Percentiles rank a stretch among this genome's conserved stretches.
phyloP scores from a whole-genome alignment of 1,284 basidiomycete genomes.

The Tremellales sp. region DNA sequence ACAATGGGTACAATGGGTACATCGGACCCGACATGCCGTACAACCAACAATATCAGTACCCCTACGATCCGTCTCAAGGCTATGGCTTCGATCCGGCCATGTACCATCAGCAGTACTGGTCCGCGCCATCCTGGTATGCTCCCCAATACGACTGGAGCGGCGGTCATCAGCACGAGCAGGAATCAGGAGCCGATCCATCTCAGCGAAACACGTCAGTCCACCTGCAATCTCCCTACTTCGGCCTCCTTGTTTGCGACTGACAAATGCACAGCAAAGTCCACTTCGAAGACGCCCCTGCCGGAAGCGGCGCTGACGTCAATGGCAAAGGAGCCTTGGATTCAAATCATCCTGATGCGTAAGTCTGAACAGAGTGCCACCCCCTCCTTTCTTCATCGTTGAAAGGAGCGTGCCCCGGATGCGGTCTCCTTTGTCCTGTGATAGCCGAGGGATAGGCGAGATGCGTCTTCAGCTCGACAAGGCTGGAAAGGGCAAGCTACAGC shows the following conservation, averaged over 20 bases:
- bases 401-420: not conserved
- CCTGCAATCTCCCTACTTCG: no score
- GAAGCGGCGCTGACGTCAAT: not conserved
- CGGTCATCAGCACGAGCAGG: not conserved
- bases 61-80: not conserved
- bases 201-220: not conserved
- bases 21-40: no score
- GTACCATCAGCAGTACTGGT: not conserved
- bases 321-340: not conserved
- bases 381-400: not conserved
- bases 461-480: no score
- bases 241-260: not conserved
- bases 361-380: no score
- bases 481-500: no score
- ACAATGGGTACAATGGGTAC: no score
- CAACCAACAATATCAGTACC: not conserved
- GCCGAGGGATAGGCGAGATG: no score
- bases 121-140: not conserved
- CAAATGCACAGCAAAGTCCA: not conserved
- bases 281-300: not conserved
- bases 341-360: not conserved
- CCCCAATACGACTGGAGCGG: not conserved
- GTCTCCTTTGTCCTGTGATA: not conserved
- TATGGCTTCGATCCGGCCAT: not conserved
- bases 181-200: not conserved